phyloP scores from a whole-genome alignment of 768 basidiomycete species.

The Lactarius hengduanensis region DNA sequence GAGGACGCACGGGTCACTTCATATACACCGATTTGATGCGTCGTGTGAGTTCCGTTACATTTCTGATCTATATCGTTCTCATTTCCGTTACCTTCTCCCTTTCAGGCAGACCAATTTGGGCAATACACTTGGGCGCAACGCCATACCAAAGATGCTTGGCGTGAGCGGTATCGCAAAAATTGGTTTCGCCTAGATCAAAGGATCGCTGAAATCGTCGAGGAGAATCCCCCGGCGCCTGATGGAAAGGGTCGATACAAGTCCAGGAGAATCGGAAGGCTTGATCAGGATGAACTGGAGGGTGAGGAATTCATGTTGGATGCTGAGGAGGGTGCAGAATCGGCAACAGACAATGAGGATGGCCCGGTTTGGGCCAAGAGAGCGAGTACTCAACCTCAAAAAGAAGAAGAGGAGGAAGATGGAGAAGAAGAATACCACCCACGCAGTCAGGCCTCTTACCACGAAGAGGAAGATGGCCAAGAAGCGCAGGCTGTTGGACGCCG shows the following conservation, averaged over 20 bases:
- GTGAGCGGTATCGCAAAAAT: constrained; percentile 32
- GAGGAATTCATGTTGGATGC: neutral
- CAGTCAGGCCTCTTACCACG: neutral
- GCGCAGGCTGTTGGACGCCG: neutral
- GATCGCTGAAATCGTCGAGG: constrained; percentile 25
- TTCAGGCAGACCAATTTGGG: constrained; percentile 16
- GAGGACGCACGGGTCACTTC: constrained; percentile 20
- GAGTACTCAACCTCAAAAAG: constrained; percentile 11
- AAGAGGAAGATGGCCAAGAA: constrained; percentile 4
- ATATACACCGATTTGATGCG: constrained; percentile 25
- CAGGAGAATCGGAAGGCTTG: constrained; percentile 13
- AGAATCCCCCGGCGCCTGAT: constrained; percentile 16
- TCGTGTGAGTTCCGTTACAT: constrained; percentile 11
- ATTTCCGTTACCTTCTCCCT: neutral
- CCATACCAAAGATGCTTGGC: constrained; percentile 30
- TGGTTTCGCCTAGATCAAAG: constrained; percentile 21
- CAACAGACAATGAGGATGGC: constrained; percentile 11
- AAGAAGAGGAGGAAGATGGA: constrained; percentile 17
- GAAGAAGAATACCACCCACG: neutral
- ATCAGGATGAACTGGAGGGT: neutral
- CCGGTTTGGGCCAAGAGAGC: neutral
- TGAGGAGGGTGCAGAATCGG: neutral
- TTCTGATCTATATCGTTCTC: neutral
- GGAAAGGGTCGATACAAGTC: constrained; percentile 22
- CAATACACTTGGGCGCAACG: constrained; percentile 27